Evolutionary conservation across 495 filamentous ascomycete species (phyloP).

Genomic region (Daldinia bambusicola): DNA sequence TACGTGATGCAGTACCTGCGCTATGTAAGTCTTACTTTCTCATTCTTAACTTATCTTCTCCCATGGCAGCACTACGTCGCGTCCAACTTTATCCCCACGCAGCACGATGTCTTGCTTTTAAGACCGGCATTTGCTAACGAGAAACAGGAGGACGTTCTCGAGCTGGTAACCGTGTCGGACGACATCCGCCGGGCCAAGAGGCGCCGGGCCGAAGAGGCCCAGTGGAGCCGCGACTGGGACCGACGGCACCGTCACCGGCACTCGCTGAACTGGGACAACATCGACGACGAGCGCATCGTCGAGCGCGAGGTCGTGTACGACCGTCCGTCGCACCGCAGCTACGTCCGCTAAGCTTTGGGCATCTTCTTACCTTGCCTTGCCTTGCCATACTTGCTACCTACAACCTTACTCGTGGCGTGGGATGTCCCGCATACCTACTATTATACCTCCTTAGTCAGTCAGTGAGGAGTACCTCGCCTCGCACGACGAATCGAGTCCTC

Average conservation of each 20-base stretch:
- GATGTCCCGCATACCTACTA: not conserved
- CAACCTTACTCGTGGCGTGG: not conserved
- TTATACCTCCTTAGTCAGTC: not conserved
- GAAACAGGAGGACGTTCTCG: constrained; percentile 82
- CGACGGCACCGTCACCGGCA: constrained; percentile 59
- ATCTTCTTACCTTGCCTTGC: no score
- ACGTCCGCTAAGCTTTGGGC: constrained; percentile 40
- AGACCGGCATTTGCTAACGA: constrained; percentile 35
- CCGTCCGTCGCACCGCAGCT: constrained; percentile 48
- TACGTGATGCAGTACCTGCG: constrained; percentile 92
- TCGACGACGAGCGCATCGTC: constrained; percentile 66
- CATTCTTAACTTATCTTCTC: no score
- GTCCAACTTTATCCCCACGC: no score
- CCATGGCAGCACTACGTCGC: no score
- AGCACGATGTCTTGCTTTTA: not conserved
- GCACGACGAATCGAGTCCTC: not conserved
- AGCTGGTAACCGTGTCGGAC: constrained; percentile 83
- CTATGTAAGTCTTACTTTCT: constrained; percentile 70
- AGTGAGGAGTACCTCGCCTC: not conserved
- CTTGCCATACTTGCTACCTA: no score
- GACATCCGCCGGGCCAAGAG: constrained; percentile 80
- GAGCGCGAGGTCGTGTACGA: constrained; percentile 69
- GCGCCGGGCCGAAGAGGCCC: constrained; percentile 80
- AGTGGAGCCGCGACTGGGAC: constrained; percentile 83
- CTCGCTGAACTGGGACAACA: constrained; percentile 48